Evolutionary conservation across 139 green algal genomes (phyloP), one percentile per base, ranked within the genome.

Genomic region (Monoraphidium neglectum): DNA sequence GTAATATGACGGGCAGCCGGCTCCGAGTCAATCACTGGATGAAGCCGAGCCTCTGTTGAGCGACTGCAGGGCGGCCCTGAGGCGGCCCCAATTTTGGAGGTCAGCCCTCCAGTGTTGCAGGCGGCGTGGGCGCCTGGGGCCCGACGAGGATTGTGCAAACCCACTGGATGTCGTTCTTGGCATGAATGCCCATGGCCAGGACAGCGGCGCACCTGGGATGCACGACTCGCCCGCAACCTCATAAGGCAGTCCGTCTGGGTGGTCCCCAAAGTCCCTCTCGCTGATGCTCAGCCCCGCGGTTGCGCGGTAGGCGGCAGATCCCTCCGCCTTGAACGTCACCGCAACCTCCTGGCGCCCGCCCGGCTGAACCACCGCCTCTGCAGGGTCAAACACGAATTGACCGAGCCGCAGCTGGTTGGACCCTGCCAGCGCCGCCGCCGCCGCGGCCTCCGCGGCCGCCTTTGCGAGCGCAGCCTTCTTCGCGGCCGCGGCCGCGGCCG

Each of bases 211-310:
- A 80, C 76, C 83, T 15, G 87, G 87, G 43, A 96, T 93, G 82
- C 90, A 94, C 21, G 76, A 87, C 80, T 96, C 92, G 23, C 89
- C 92, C 0, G 67, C 75, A 3, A 95, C 59, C 74, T 94, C 88
- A 72, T 93, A 93, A 0, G 82, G 78, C 33, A 95, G 90, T 36
- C 91, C 91, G 13, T 13, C 59, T 18, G 88, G 85, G 26, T 82
- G 47, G 75, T 92, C 87, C 8, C 35, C 57, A 40, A 78, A 75
- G 76, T 93, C 87, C 16, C 89, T 81, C 75, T 92, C 89, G 16
- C 53, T 82, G 57, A 95, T 78, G 64, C 91, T 80, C 10, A 95
- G 66, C 38, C 86, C 86, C 24, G 89, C 35, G 16, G 80, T 60
- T 46, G 86, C 82, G 18, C 33, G 60, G 75, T 60, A 86, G 24